phyloP scores from a whole-genome alignment of 1,284 basidiomycete species.

The Sporisorium iseilematis-ciliati region DNA sequence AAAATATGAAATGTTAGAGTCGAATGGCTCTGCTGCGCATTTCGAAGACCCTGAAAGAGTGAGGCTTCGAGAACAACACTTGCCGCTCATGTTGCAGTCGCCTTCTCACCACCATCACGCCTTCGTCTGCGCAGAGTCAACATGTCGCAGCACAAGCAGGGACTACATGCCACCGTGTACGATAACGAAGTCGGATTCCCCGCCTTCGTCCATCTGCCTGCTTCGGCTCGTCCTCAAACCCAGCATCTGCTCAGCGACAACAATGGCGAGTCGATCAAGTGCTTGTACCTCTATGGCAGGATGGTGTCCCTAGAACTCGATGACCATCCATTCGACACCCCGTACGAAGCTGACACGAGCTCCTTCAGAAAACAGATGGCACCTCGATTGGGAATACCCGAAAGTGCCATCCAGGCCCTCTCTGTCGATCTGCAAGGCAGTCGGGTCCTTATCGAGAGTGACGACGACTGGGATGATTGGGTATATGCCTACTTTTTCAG shows the following conservation, averaged over 20 bases:
- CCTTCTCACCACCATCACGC: background rate
- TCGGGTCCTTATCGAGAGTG: conserved; percentile 17
- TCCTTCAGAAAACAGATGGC: conserved; percentile 19
- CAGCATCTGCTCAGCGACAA: background rate
- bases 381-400: conserved; percentile 7
- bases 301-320: no score
- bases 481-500: conserved; percentile 7
- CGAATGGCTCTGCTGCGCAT: background rate
- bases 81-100: no score
- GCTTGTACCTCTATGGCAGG: background rate
- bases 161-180: background rate
- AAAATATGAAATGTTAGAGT: background rate
- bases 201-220: conserved; percentile 26
- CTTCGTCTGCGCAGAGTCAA: background rate
- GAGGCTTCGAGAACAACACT: conserved; percentile 6
- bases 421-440: conserved; percentile 1
- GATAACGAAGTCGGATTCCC: conserved; percentile 14
- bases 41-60: background rate
- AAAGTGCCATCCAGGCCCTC: conserved; percentile 15
- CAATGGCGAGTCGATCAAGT: conserved; percentile 14
- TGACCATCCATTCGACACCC: no score
- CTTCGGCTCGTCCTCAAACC: conserved; percentile 14
- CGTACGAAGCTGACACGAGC: no score
- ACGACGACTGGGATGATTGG: conserved; percentile 29
- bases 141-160: background rate